phyloP scores from a whole-genome alignment of 257 asterid species.

The Capsicum rhomboideum region DNA sequence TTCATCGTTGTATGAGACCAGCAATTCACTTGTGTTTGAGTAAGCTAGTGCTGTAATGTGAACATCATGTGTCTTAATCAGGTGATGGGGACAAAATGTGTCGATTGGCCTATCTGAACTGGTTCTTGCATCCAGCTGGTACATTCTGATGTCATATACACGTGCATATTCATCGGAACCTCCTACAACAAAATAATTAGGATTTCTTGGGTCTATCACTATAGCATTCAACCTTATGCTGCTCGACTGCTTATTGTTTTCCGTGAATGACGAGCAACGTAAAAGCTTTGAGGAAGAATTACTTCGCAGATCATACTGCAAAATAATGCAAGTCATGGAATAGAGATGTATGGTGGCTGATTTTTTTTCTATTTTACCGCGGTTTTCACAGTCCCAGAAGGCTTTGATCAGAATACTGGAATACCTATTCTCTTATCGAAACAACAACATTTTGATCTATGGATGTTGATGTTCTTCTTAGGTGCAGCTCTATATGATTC shows the following conservation, averaged over 20 bases:
- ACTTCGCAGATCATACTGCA: constrained; percentile 80
- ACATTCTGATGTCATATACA: constrained; percentile 59
- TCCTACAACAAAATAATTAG: constrained; percentile 62
- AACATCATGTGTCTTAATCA: constrained; percentile 30
- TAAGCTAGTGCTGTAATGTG: constrained; percentile 66
- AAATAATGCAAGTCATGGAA: constrained; percentile 10
- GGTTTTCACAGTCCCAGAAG: constrained; percentile 8
- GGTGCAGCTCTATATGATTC: no score
- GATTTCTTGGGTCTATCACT: constrained; percentile 70
- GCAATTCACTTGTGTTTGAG: constrained; percentile 65
- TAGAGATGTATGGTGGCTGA: no score
- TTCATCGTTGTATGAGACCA: constrained; percentile 65
- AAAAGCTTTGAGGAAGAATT: constrained; percentile 57
- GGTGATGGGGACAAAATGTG: constrained; percentile 49
- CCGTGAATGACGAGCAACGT: constrained; percentile 37
- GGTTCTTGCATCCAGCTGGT: constrained; percentile 28
- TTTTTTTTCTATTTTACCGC: constrained; percentile 2
- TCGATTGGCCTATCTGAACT: constrained; percentile 36
- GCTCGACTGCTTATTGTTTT: constrained; percentile 19
- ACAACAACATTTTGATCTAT: no score
- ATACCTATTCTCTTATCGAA: no score
- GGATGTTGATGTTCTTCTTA: no score
- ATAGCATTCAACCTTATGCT: constrained; percentile 51
- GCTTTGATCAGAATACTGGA: no score
- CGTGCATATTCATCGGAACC: constrained; percentile 75